Evolutionary conservation across 169 alveolate genomes (phyloP), one percentile per base, ranked within the genome.

Genomic region (Plasmodium ovale): DNA sequence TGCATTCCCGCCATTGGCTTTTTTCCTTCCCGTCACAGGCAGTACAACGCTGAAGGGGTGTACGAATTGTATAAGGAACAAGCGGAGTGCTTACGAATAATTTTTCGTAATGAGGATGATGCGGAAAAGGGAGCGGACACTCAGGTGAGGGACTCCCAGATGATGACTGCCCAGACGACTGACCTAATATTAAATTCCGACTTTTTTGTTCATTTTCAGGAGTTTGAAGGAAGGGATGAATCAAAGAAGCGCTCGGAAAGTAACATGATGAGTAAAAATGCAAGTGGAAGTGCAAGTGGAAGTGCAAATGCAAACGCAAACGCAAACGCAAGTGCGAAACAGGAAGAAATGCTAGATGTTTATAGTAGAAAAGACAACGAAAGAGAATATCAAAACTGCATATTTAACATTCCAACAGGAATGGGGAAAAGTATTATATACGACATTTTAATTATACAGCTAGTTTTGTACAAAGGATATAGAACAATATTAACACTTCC

Each of bases 361-460:
- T 21, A 74, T 14, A 29, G 14, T 39, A 12, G 1, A 16, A 23
- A 53, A 33, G 14, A 25, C 37, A 23, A 29, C 19, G 37, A 60
- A n/a, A 49, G n/a, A 31, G 29, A 64, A 44, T 79, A 65, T 70
- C 62, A 67, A 6, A 79, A 79, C 19, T 79, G 62, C 25, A 54
- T 79, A 4, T 79, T 79, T 54, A 79, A 53, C 25, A 62, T 79
- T 16, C 89, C 89, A 64, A 79, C 89, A 51, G 77, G 89, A 23
- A 79, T 79, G 89, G 89, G 89, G 1, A 79, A 79, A 58, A 79
- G 84, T 21, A 31, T 79, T 25, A 79, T 79, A 29, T 79, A 79
- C 39, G 89, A 79, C 58, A 65, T 79, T 65, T 6, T 64, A 47
- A 79, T 79, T 27, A 79, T 79, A 2, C 79, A 82, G 21, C 9